Conservation (phyloP, 2,329 filamentous ascomycete species). For the Stagonosporopsis cucurbitacearum region DNA sequence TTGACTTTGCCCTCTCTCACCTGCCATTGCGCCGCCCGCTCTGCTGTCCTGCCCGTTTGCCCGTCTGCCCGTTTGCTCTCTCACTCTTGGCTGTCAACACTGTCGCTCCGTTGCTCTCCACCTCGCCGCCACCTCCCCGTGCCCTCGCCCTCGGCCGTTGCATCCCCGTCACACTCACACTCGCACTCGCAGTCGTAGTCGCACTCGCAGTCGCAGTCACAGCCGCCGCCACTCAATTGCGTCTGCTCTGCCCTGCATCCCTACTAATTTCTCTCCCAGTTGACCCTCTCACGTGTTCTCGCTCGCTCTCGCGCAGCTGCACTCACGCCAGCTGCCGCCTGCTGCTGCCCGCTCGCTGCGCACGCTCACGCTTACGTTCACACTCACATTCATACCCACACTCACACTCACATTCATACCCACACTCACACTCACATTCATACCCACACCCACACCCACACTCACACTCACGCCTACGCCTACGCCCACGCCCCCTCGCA, state of each 20-base stretch:
- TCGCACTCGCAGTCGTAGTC: not conserved
- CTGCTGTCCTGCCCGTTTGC: not conserved
- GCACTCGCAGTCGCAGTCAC: not conserved
- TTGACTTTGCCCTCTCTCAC: too few species aligned
- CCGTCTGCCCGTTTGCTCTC: not conserved
- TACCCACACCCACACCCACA: not conserved
- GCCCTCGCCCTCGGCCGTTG: not conserved
- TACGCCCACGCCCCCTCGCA: not conserved
- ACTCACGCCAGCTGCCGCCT: too few species aligned
- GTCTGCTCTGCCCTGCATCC: not conserved
- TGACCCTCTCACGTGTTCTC: not conserved
- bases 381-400: not conserved
- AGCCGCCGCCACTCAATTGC: not conserved
- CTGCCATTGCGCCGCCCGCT: too few species aligned
- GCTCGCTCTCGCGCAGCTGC: not conserved
- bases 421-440: too few species aligned
- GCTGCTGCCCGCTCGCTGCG: too few species aligned
- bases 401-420: not conserved
- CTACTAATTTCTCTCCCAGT: conserved; percentile 13
- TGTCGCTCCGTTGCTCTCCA: too few species aligned
- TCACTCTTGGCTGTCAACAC: too few species aligned
- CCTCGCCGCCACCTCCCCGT: not conserved
- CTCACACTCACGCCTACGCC: too few species aligned
- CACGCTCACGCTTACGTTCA: too few species aligned
- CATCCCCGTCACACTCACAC: not conserved